phyloP scores from a whole-genome alignment of 805 yeast genomes.

The Saturnispora serradocipensis region DNA sequence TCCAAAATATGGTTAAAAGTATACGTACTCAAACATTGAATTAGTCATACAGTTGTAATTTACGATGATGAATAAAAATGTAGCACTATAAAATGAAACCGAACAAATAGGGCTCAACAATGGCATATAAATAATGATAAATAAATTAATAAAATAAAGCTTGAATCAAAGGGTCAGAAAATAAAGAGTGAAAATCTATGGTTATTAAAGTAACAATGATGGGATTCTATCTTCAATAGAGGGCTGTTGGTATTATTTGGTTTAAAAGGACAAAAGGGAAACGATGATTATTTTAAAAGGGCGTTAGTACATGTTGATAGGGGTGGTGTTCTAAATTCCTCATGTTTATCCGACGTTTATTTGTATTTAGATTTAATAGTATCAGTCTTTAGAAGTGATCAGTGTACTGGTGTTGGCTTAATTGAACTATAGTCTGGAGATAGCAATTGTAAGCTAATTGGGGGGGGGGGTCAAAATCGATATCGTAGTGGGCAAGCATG shows the following conservation, averaged over 20 bases:
- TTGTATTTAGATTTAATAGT: not conserved
- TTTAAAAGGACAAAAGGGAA: not conserved
- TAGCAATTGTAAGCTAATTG: not conserved
- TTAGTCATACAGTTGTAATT: constrained; percentile 4
- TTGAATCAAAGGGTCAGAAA: not conserved
- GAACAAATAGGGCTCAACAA: constrained; percentile 2
- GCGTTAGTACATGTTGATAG: not conserved
- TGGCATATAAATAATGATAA: not conserved
- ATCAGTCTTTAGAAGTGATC: not conserved
- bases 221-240: not conserved
- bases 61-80: constrained; percentile 1
- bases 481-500: not conserved
- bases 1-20: not conserved
- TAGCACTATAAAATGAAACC: not conserved
- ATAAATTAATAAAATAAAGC: not conserved
- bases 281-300: not conserved
- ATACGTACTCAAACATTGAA: constrained; percentile 8
- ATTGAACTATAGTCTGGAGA: not conserved
- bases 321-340: not conserved
- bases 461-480: not conserved
- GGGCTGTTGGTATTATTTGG: not conserved
- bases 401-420: not conserved
- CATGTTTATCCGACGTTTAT: not conserved
- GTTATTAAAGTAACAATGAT: not conserved
- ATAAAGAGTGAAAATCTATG: not conserved